Percentiles rank a stretch among this genome's conserved stretches.
phyloP scores from a whole-genome alignment of 176 grass and related monocot species.

The barley (Hordeum vulgare) region DNA sequence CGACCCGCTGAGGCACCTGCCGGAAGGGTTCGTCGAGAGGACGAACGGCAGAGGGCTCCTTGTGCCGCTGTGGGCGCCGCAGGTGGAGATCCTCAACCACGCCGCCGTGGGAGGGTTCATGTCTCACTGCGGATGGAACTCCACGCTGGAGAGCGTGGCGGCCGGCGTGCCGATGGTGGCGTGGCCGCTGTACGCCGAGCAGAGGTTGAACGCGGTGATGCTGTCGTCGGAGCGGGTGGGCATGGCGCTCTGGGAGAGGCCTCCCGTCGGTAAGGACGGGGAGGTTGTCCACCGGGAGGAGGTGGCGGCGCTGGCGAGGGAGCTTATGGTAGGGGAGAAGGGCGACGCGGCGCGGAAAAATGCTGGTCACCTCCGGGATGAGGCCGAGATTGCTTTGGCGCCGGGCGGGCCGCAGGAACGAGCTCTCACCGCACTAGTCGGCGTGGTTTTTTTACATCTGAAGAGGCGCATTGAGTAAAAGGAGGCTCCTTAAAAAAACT shows the following conservation, averaged over 20 bases:
- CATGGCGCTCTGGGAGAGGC: slow-evolving; percentile 8
- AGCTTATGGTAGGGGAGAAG: slow-evolving; percentile 38
- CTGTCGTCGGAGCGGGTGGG: slow-evolving; percentile 17
- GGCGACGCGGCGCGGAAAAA: slow-evolving; percentile 20
- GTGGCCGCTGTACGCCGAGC: slow-evolving; percentile 61
- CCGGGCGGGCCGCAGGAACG: neutral
- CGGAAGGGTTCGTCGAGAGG: slow-evolving; percentile 17
- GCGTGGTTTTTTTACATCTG: neutral
- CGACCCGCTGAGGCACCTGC: slow-evolving; percentile 28
- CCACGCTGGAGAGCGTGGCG: slow-evolving; percentile 31
- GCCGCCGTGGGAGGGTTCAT: slow-evolving; percentile 32
- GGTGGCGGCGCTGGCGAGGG: slow-evolving; percentile 25
- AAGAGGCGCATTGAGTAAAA: neutral
- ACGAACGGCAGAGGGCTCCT: slow-evolving; percentile 8
- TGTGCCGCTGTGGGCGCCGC: slow-evolving; percentile 44
- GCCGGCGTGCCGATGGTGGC: slow-evolving; percentile 43
- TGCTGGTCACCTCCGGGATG: neutral
- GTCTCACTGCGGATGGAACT: slow-evolving; percentile 62
- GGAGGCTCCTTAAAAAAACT: no score
- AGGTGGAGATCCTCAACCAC: slow-evolving; percentile 39
- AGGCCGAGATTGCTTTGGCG: neutral
- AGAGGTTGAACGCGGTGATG: slow-evolving; percentile 44
- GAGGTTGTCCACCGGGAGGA: slow-evolving; percentile 29
- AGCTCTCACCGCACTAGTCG: neutral
- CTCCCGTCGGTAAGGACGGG: neutral